Evolutionary conservation across 73 alveolate species (phyloP), one percentile per base, ranked within the genome.

Genomic region (Stentor roeselii): DNA sequence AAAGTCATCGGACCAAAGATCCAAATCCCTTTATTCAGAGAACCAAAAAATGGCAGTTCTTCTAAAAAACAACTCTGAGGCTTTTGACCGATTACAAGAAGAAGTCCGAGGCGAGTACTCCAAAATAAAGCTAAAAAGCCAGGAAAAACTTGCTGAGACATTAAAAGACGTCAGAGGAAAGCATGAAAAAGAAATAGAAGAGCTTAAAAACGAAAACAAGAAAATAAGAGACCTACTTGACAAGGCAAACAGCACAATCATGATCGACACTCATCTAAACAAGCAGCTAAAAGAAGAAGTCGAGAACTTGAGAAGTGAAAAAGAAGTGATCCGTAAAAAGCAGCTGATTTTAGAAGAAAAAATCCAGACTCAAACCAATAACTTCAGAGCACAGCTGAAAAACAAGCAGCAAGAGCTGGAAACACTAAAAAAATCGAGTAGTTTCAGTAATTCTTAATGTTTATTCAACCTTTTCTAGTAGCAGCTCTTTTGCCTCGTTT

Each of bases 401-500:
- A 67, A 21, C 0, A 67, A 67, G 34, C 41, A 67, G 37, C 21
- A 67, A 30, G 80, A 67, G 34, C 21, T 67, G 27, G 80, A 67
- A 21, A 21, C 41, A 34, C 2, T 67, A 40, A 67, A 40, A 2
- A 67, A 67, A 21, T 11, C 67, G 21, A 50, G 6, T 50, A 50
- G 21, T 50, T 50, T n/a, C n/a, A n/a, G n/a, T n/a, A n/a, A n/a
- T n/a, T n/a, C n/a, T n/a, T n/a, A n/a, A n/a, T n/a, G n/a, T n/a
- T n/a, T n/a, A n/a, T n/a, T n/a, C n/a, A n/a, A n/a, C n/a, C n/a
- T n/a, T n/a, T n/a, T n/a, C n/a, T n/a, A n/a, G n/a, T n/a, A n/a
- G n/a, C n/a, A n/a, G n/a, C 76, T 94, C 99, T 86, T 95, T 95
- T 11, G 99, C 98, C 84, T 95, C 99, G 82, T 95, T 95, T 30